Base-by-base conservation (phyloP, 306 rosid species). In the Dryas alaskensis region DNA sequence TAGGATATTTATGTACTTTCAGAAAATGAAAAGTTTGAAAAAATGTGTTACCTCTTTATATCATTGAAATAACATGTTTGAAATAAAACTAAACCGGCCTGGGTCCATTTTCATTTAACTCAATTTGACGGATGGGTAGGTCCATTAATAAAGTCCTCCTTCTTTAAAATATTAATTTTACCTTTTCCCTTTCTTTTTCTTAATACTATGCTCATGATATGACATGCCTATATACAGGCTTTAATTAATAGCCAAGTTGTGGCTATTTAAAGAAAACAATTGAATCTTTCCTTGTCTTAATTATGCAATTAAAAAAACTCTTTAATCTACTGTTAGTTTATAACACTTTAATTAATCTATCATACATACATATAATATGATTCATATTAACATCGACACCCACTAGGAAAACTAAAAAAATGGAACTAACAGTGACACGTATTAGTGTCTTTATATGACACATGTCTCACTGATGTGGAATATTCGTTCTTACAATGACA, bases 211-310 rank as follows among this genome's bases (percentile, higher is more conserved):
- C 44, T 31, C 37, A 31, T 58, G 80, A 66, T 19, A 45, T 52
- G 75, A 70, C 75, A 12, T 44, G 43, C 64, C 64, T 31, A 27
- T 25, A 4, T 31, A 49, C 45, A 13, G 3, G 43, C 2, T 17
- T 66, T 70, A 19, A 77, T 67, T 43, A 70, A 76, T 27, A 42
- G 72, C 73, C 70, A 78, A 76, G 74, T 84, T 80, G 80, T 68
- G 62, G 72, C 60, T 79, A 78, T 58, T 69, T 52, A 69, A 69
- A 70, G 58, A 73, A 17, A 65, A 58, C 44, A 78, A 69, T 43
- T 73, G 60, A 67, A 60, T 68, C 54, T 59, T 22, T 73, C 82
- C 16, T 74, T 81, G 79, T 84, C 87, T n/a, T 25, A 57, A 64
- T 60, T 25, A 31, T 69, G 45, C 4, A 60, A 76, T 70, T 8